phyloP scores from a whole-genome alignment of 306 rosid genomes.

The Ziziphus jujuba region DNA sequence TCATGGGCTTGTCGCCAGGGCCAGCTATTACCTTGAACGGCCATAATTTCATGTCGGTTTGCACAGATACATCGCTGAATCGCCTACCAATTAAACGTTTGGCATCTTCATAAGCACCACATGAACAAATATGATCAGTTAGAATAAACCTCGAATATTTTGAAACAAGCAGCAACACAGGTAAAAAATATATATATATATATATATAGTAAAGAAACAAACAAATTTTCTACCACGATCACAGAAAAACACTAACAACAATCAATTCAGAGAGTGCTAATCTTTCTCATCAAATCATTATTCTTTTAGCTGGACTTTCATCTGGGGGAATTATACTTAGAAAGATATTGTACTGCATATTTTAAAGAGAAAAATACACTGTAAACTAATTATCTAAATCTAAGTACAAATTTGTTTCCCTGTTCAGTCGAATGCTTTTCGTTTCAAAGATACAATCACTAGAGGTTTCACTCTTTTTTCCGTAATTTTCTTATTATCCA shows the following conservation, averaged over 20 bases:
- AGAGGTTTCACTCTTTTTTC: background rate
- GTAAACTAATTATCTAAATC: background rate
- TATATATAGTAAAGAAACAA: background rate
- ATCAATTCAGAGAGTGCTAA: no score
- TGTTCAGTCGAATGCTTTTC: background rate
- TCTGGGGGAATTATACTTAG: no score
- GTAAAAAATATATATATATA: no score
- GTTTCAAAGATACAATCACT: background rate
- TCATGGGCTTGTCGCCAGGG: slow-evolving; percentile 34
- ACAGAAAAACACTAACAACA: no score
- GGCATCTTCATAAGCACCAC: slow-evolving; percentile 23
- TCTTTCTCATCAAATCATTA: no score
- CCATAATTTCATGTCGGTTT: slow-evolving; percentile 37
- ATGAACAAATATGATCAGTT: background rate
- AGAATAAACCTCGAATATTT: background rate
- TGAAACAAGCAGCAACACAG: background rate
- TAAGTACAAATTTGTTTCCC: background rate
- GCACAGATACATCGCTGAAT: slow-evolving; percentile 32
- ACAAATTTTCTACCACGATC: no score
- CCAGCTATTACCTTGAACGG: slow-evolving; percentile 42
- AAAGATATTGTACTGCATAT: no score
- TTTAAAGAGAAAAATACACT: no score
- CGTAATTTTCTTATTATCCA: background rate
- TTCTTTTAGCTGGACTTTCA: no score
- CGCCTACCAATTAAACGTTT: slow-evolving; percentile 47